phyloP scores from a whole-genome alignment of 2,329 filamentous ascomycete genomes.

The Penicillium sp. region DNA sequence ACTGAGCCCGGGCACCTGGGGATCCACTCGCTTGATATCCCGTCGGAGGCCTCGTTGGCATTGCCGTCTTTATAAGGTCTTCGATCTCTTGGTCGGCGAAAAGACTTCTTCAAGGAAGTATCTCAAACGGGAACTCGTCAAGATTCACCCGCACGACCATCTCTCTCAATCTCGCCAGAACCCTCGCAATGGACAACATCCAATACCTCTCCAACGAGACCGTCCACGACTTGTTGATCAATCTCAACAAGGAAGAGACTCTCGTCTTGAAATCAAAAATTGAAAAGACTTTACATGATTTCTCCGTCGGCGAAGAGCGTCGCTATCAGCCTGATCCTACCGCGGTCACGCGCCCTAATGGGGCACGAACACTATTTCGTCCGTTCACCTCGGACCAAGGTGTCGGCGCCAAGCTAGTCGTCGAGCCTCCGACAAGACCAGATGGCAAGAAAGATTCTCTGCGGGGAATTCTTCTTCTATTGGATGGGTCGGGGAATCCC shows the following conservation, averaged over 20 bases:
- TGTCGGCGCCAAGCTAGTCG: conserved; percentile 16
- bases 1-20: too few species aligned
- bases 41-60: too few species aligned
- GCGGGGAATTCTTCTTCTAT: conserved; percentile 4
- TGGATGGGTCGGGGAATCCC: conserved; percentile 6
- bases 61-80: too few species aligned
- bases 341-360: conserved; percentile 11
- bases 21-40: too few species aligned
- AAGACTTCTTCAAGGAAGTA: too few species aligned
- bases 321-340: conserved; percentile 11
- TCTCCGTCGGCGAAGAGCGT: conserved; percentile 6
- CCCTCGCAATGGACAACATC: background rate
- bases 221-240: conserved; percentile 4
- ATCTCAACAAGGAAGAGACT: conserved; percentile 2
- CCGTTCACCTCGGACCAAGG: conserved; percentile 16
- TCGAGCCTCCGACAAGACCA: conserved; percentile 27
- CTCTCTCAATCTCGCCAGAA: background rate
- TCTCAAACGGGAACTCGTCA: too few species aligned
- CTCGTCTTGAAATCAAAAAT: background rate
- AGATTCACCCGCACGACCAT: background rate
- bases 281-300: conserved; percentile 1
- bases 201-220: conserved; percentile 1
- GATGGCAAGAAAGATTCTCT: conserved; percentile 51
- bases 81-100: too few species aligned
- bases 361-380: conserved; percentile 15